Evolutionary conservation across 352 stramenopile genomes (phyloP).

Genomic region (Plasmopara viticola): DNA sequence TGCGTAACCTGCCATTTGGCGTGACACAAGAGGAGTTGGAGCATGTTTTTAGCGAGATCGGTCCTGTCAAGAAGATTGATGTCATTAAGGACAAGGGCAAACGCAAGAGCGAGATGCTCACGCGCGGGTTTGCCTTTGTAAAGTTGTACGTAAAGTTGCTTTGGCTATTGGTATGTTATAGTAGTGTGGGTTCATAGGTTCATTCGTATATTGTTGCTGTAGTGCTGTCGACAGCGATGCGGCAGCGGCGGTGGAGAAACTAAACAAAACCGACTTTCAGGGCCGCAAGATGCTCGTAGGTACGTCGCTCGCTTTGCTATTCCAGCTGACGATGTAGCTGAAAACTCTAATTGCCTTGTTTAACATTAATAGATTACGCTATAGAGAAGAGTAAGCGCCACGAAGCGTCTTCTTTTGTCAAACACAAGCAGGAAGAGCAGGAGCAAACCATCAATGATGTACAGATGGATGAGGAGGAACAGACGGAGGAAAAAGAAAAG

Average conservation of each 20-base stretch:
- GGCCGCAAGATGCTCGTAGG: constrained; percentile 77
- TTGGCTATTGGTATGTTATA: background rate
- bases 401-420: constrained; percentile 5
- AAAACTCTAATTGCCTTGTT: constrained; percentile 1
- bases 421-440: constrained; percentile 12
- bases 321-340: background rate
- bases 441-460: constrained; percentile 5
- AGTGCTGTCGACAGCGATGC: constrained; percentile 74
- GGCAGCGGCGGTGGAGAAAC: constrained; percentile 58
- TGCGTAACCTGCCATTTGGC: constrained; percentile 83
- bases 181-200: background rate
- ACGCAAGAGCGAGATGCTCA: constrained; percentile 70
- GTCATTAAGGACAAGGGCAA: constrained; percentile 88
- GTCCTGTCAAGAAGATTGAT: constrained; percentile 81
- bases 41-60: constrained; percentile 74
- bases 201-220: constrained; percentile 4
- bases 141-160: constrained; percentile 55
- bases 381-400: constrained; percentile 60
- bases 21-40: constrained; percentile 82
- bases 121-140: constrained; percentile 81
- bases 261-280: constrained; percentile 70
- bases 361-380: constrained; percentile 43
- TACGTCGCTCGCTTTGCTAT: constrained; percentile 23
- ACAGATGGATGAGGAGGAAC: constrained; percentile 13
- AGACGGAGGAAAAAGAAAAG: constrained; percentile 11